phyloP scores from a whole-genome alignment of 139 green algal species.

The Coccomyxa sp. region DNA sequence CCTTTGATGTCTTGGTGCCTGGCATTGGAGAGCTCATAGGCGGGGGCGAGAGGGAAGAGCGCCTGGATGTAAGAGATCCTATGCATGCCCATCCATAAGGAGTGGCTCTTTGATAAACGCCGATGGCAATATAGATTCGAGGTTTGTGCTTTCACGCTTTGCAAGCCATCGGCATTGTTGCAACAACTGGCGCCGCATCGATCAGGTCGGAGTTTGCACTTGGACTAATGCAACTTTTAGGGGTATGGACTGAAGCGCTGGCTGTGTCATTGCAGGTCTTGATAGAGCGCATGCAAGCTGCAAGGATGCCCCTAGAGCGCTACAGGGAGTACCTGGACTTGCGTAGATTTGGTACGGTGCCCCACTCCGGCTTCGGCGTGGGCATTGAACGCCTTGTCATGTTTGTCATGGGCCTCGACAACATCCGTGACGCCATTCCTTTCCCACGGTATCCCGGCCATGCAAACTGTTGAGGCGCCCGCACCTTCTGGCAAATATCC shows the following conservation, averaged over 20 bases:
- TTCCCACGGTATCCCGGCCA: slow-evolving; percentile 96
- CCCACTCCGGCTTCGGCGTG: slow-evolving; percentile 94
- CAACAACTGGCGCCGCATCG: too few species aligned
- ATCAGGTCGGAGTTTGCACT: background rate
- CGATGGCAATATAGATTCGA: too few species aligned
- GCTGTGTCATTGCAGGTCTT: slow-evolving; percentile 44
- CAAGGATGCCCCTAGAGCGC: slow-evolving; percentile 66
- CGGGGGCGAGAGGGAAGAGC: slow-evolving; percentile 87
- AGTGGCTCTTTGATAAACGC: too few species aligned
- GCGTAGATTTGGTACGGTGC: slow-evolving; percentile 86
- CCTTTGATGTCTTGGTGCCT: slow-evolving; percentile 99
- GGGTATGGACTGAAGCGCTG: background rate
- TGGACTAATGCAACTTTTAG: background rate
- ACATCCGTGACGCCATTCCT: slow-evolving; percentile 98
- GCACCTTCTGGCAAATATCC: too few species aligned
- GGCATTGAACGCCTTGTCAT: slow-evolving; percentile 98
- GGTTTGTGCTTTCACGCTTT: too few species aligned
- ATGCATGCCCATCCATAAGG: too few species aligned
- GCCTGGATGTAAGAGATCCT: slow-evolving; percentile 38
- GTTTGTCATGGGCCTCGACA: slow-evolving; percentile 98
- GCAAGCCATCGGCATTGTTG: too few species aligned
- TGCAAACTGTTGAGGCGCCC: slow-evolving; percentile 53
- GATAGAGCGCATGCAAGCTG: slow-evolving; percentile 55
- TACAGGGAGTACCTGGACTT: slow-evolving; percentile 97
- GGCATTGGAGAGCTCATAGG: slow-evolving; percentile 92